Base-by-base conservation (phyloP, 139 green algal genomes). In the Tetraselmis striata region DNA sequence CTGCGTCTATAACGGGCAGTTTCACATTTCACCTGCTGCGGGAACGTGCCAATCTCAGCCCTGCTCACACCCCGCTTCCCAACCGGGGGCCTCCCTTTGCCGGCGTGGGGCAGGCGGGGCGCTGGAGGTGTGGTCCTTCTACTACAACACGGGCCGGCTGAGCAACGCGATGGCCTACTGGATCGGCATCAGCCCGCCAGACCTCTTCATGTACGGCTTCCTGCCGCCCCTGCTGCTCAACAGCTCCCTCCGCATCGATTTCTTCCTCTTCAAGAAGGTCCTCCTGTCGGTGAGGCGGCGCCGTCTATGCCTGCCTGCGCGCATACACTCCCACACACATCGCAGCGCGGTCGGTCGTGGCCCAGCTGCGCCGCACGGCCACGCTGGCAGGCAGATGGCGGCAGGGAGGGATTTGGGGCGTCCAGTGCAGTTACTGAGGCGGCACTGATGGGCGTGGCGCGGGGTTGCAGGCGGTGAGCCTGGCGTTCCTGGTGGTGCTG, bases 131-230 rank as follows among this genome's bases (percentile, higher is more conserved):
- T 76, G 90, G 2, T 83, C 89, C 2, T 90, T 82, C n/a, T 79
- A 92, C 27, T 84, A 84, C n/a, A 93, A 94, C 84, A 84, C 95
- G 59, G 80, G 86, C 2, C 77, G 93, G 29, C 84, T 96, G 23
- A 86, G 86, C 59, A 98, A 98, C 80, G 83, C 88, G 23, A 89
- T 95, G 1, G 75, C 90, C 1, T 83, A 95, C 1, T 98, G 94
- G 94, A 86, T 96, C 81, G 92, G 94, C 75, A 94, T 95, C 59
- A 59, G 89, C 75, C 93, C 93, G 0, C 82, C 87, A 30, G 90
- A 93, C 75, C 85, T 96, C 31, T 97, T 97, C 85, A 93, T 96
- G 77, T 97, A 93, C 67, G 88, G 94, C 28, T 98, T 98, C 83
- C 85, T 98, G 83, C 94, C 94, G 23, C 92, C 92, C 22, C 85